A percentile compares a stretch with the other conserved stretches of the same genome.
phyloP scores from a whole-genome alignment of 1,284 basidiomycete genomes.

The Kwoniella shivajii region DNA sequence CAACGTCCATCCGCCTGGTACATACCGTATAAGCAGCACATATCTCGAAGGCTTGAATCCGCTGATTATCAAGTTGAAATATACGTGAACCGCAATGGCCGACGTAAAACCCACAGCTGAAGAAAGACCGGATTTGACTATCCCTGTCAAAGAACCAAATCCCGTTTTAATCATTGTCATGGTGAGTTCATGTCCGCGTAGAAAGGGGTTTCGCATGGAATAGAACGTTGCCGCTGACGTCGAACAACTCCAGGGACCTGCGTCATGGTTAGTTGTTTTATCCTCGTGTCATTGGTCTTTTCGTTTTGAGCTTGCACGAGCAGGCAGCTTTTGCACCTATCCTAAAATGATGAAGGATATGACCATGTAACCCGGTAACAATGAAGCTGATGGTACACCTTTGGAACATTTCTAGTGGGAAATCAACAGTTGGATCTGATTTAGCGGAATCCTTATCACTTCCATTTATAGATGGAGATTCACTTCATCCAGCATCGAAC shows the following conservation, averaged over 20 bases:
- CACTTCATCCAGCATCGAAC: conserved; percentile 78
- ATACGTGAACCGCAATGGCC: neutral
- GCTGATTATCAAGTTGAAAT: no score
- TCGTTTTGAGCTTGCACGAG: neutral
- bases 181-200: no score
- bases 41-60: no score
- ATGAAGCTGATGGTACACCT: neutral
- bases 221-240: neutral
- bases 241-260: conserved; percentile 32
- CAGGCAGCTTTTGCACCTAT: no score
- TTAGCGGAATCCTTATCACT: conserved; percentile 65
- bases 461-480: conserved; percentile 87
- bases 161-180: conserved; percentile 54
- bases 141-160: conserved; percentile 36
- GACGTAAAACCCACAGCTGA: conserved; percentile 7
- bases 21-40: no score
- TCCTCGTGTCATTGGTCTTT: no score
- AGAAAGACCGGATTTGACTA: conserved; percentile 30
- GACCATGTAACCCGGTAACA: no score
- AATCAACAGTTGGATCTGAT: conserved; percentile 76
- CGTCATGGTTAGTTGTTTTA: conserved; percentile 40
- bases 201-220: neutral
- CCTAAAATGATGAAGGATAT: no score
- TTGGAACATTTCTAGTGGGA: conserved; percentile 61
- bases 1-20: no score